Base-by-base conservation (phyloP, 2,329 filamentous ascomycete genomes). In the Sclerotinia glacialis region DNA sequence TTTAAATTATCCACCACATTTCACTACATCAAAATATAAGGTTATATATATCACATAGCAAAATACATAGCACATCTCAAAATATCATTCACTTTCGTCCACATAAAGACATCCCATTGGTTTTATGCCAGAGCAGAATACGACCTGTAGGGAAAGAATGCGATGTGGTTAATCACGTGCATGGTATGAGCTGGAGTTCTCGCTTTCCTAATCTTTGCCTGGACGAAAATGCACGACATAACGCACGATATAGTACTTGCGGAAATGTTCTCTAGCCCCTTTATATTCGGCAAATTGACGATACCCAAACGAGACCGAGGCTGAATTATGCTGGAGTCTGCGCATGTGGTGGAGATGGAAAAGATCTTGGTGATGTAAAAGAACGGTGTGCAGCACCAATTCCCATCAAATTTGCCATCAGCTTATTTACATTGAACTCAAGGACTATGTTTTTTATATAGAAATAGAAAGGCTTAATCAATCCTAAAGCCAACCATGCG, bases 381-480 rank as follows among this genome's bases (percentile, higher is more conserved):
- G 3, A 23, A 31, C 53, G 11, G 26, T 23, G 23, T 60, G 16
- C 56, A 18, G n/a, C 42, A 34, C 28, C 18, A 47, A 47, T 23
- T 11, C 42, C 6, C 14, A 53, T 34, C 18, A 14, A 28, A 12
- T 21, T n/a, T 37, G 14, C 8, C 47, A 28, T 60, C 42, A 47
- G 42, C 42, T 60, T 14, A n/a, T 23, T 60, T 60, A 46, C 47
- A 47, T 59, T 47, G 56, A 47, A 34, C 23, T 58, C 16, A 34
- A 16, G 26, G 18, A 3, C 31, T 5, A 23, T 21, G 3, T n/a
- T 59, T 59, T 18, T n/a, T 23, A 46, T 26, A 28, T 31, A n/a
- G n/a, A n/a, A 34, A 11, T 37, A 37, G 28, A 37, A 37, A 14
- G 5, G 5, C 14, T 54, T n/a, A 47, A 47, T 16, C 26, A 14